These are phyloP conservation scores for Salix brachista DNA, from an alignment of 345 rosid species.

Conservation along the genomic window DNA sequence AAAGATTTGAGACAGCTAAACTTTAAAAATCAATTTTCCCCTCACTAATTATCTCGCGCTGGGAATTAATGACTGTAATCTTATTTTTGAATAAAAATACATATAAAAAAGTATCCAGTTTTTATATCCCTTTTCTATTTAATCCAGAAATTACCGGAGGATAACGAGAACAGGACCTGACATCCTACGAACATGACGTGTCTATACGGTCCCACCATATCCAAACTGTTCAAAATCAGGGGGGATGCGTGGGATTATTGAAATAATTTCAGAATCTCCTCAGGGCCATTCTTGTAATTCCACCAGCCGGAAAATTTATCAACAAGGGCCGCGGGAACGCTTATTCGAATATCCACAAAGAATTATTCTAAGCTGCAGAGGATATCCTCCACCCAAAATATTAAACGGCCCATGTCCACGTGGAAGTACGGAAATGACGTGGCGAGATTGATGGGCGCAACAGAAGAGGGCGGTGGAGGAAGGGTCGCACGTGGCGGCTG, in stretches of 20 bases:
- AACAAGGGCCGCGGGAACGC: constrained; percentile 9
- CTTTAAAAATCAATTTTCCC: no score
- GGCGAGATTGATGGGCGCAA: constrained; percentile 4
- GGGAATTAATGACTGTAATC: no score
- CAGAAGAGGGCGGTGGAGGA: not conserved
- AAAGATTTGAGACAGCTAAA: no score
- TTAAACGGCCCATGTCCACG: not conserved
- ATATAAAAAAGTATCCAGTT: no score
- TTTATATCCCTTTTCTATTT: no score
- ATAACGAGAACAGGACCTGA: not conserved
- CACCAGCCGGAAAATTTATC: not conserved
- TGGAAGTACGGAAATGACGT: not conserved
- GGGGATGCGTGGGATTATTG: not conserved
- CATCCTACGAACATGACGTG: not conserved
- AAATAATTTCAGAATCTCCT: not conserved
- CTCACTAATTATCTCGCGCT: no score
- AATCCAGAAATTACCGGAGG: not conserved
- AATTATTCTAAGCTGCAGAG: constrained; percentile 22
- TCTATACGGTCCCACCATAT: not conserved
- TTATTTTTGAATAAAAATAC: no score
- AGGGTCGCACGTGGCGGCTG: constrained; percentile 2
- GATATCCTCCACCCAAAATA: constrained; percentile 6
- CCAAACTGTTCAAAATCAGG: not conserved
- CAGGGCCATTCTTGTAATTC: constrained; percentile 26
- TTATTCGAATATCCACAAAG: constrained; percentile 49